phyloP scores from a whole-genome alignment of 2,329 filamentous ascomycete species.

The Cladosporium velox region DNA sequence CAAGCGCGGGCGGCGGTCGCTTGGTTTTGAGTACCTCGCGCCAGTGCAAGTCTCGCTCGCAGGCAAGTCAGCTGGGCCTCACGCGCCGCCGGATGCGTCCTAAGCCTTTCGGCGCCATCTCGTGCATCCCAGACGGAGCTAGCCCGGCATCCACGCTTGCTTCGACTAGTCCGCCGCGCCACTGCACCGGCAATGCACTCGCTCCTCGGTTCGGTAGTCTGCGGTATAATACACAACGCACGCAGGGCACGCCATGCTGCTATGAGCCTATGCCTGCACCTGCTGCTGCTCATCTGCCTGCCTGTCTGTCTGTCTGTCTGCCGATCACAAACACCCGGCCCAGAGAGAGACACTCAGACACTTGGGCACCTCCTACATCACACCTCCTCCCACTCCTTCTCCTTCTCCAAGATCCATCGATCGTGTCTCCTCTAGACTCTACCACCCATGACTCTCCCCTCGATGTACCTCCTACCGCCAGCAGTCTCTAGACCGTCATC shows the following conservation, averaged over 20 bases:
- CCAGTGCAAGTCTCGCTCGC: neutral
- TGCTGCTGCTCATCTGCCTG: neutral
- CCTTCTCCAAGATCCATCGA: neutral
- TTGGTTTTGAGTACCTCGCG: neutral
- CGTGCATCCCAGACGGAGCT: neutral
- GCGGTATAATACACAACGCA: neutral
- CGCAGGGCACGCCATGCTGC: neutral
- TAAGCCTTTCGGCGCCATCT: neutral
- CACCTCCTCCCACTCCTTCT: neutral
- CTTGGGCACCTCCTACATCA: neutral
- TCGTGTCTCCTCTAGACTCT: neutral
- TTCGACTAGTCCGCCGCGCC: neutral
- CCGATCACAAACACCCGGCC: neutral
- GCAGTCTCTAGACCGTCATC: neutral
- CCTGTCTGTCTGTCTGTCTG: neutral
- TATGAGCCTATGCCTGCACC: neutral
- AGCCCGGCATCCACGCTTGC: neutral
- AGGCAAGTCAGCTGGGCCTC: neutral
- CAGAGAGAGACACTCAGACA: neutral
- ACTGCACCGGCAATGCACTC: neutral
- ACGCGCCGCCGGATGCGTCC: neutral
- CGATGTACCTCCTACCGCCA: neutral
- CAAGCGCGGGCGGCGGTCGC: neutral
- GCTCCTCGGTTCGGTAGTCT: neutral
- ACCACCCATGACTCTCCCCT: neutral